Base-by-base conservation (phyloP, 2,329 filamentous ascomycete genomes). In the Ceratocystis cacaofunesta region DNA sequence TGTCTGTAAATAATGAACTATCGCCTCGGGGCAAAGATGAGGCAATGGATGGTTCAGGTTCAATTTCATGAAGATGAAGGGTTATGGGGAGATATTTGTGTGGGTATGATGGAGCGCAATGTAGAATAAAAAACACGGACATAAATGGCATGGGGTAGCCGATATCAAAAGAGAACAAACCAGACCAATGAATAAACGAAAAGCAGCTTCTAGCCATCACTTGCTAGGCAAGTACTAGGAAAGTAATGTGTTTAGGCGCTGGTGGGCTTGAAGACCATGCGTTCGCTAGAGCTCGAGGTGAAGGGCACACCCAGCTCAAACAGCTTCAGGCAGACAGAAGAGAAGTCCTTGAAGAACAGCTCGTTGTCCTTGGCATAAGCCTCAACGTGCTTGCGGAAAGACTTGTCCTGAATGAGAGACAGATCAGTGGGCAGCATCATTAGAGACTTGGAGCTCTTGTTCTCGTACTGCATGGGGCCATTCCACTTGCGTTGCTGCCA, bases 371-470 rank as follows among this genome's bases (percentile, higher is more conserved):
- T 90, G 72, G 92, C 92, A 74, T 96, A 97, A 75, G 86, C 85
- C 76, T 95, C 85, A 36, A 92, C 89, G 72, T 83, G 86, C 73
- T 83, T 79, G 77, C 83, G 85, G 82, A 97, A 95, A 70, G 80
- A 80, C 83, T 92, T 92, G 78, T 97, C 92, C 78, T 92, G 84
- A 73, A 95, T 78, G 66, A 97, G 80, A 66, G 87, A 88, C 78
- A 95, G 85, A 73, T 99, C 92, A 69, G 90, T 88, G 64, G 94
- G 94, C 76, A 99, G 80, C 92, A 99, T 97, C 94, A 99, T 97
- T 71, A 97, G 79, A 52, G 82, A 82, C 83, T 95, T 92, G 72
- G 87, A 90, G 73, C 80, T 84, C 79, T 89, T 88, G 78, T 97
- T 92, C 78, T 95, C 86, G 74, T 87, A 92, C 82, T 85, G 92